A percentile compares a stretch with the other conserved stretches of the same genome.
phyloP scores from a whole-genome alignment of 805 yeast genomes.

The Metschnikowia proteae region DNA sequence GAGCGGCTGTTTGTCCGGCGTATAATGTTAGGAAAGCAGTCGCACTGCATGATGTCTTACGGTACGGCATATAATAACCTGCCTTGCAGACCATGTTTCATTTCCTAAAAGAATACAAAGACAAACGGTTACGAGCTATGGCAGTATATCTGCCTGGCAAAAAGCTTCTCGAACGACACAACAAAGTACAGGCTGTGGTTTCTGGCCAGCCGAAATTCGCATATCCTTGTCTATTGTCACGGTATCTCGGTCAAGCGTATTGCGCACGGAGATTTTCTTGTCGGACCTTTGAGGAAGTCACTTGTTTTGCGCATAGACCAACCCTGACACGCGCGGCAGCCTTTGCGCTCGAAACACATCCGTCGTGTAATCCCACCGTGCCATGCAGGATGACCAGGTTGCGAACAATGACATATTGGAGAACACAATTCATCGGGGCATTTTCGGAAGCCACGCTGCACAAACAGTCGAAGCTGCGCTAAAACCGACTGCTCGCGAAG shows the following conservation, averaged over 20 bases:
- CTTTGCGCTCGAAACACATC: slow-evolving; percentile 1
- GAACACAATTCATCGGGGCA: too few relatives aligned
- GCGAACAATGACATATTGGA: not conserved
- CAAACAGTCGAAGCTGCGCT: too few relatives aligned
- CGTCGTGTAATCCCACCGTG: not conserved
- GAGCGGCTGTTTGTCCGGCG: not conserved
- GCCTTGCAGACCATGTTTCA: not conserved
- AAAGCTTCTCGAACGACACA: too few relatives aligned
- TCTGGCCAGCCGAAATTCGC: too few relatives aligned
- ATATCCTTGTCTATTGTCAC: too few relatives aligned
- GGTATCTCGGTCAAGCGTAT: too few relatives aligned
- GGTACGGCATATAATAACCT: not conserved
- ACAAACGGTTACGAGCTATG: not conserved
- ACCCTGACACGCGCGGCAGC: not conserved
- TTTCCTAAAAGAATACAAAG: slow-evolving; percentile 1
- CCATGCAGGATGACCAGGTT: not conserved
- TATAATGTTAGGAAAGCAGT: not conserved
- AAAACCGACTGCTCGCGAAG: too few relatives aligned
- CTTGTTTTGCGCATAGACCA: not conserved
- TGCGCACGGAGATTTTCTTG: not conserved
- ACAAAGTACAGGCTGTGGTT: too few relatives aligned
- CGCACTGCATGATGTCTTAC: slow-evolving; percentile 1
- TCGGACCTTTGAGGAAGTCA: not conserved
- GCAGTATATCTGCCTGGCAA: too few relatives aligned
- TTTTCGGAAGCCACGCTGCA: too few relatives aligned